Evolutionary conservation across 306 rosid species (phyloP), one percentile per base, ranked within the genome.

Genomic region (Prunus padus): DNA sequence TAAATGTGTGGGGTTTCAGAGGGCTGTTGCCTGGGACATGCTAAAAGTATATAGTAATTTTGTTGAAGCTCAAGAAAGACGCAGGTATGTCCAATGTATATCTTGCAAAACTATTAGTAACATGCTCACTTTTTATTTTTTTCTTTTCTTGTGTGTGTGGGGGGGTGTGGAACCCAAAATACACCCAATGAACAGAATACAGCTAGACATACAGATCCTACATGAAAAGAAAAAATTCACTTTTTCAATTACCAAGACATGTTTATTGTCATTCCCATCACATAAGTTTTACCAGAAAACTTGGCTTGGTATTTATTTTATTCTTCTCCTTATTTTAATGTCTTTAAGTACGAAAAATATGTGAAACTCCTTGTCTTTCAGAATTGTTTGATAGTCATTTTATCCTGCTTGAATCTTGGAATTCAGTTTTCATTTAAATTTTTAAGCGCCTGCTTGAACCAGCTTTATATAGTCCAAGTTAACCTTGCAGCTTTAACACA

Each of bases 11-110:
- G 66, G 62, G 68, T 75, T 71, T 75, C 88, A 95, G 99, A 90
- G 85, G 74, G 92, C 96, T 76, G 90, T 86, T 85, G 93, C 99
- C 56, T 92, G 97, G 99, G 97, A 95, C 90, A 95, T 95, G 99
- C 89, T 86, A 72, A 92, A 73, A 83, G 82, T 95, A 74, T 95
- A 95, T 73, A 75, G 90, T 76, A 82, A 67, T 77, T 92, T 92
- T 69, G 73, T 95, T 79, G 97, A 92, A 72, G 85, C 97, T 77
- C 90, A 90, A 78, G 97, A 92, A 86, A 90, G 91, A 76, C 97
- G 89, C 82, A 92, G 99, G 99, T 92, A 86, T 72, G 55, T 69
- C 45, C 71, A 23, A 59, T 60, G 8, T 70, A 67, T 37, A 69
- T 4, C 37, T 45, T n/a, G 5, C 33, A 62, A 46, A 56, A 37